These are phyloP conservation scores for Hypericum androsaemum DNA, from an alignment of 345 rosid genomes.

Conservation along the genomic window DNA sequence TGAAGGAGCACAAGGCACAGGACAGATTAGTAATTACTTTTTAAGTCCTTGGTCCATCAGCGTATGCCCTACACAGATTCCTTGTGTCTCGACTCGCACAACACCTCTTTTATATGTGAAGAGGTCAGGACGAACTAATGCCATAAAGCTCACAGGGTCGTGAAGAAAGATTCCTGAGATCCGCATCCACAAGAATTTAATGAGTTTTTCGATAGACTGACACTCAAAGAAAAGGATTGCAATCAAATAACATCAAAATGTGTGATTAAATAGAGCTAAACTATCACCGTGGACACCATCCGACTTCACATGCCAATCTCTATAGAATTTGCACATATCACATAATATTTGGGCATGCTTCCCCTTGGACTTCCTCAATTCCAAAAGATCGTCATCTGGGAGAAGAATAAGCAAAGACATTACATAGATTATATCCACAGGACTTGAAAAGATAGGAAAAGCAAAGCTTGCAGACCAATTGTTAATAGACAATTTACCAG, in stretches of 20 bases:
- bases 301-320: conserved; percentile 87
- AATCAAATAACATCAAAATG: not conserved
- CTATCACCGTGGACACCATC: conserved; percentile 76
- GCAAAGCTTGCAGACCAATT: conserved; percentile 2
- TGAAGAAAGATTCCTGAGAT: conserved; percentile 81
- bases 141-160: conserved; percentile 78
- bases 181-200: not conserved
- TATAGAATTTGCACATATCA: conserved; percentile 74
- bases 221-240: not conserved
- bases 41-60: conserved; percentile 88
- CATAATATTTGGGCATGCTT: conserved; percentile 49
- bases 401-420: conserved; percentile 1
- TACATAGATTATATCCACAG: too few relatives aligned
- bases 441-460: not conserved
- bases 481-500: conserved; percentile 35
- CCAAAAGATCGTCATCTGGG: conserved; percentile 56
- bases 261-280: not conserved
- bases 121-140: conserved; percentile 74
- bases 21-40: conserved; percentile 24
- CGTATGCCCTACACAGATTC: conserved; percentile 75
- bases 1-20: not conserved
- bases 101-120: conserved; percentile 79
- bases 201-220: not conserved
- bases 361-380: conserved; percentile 52
- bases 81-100: conserved; percentile 92